Evolutionary conservation across 2,329 filamentous ascomycete species (phyloP), one percentile per base, ranked within the genome.

Genomic region (Monilinia vaccinii-corymbosi): DNA sequence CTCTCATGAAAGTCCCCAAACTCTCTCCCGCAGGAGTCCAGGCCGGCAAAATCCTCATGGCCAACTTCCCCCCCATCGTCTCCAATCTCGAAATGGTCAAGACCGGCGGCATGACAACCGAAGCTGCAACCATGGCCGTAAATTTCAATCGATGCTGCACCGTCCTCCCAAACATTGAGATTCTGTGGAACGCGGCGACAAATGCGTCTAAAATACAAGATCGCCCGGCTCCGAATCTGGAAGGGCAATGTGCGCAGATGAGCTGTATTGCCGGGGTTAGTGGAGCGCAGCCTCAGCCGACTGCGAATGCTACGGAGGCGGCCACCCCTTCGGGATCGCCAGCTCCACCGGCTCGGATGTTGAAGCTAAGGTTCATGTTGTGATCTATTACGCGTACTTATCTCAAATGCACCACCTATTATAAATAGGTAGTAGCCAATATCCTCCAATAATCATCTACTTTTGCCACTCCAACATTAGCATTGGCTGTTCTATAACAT

Each of bases 81-180:
- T 58, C 58, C 36, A 65, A 64, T 44, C 53, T 65, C 6, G 36
- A 64, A 28, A 62, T 28, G 4, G 58, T 65, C 8, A 31, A 64
- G 13, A 58, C 25, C 4, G 62, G 62, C 14, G 47, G 55, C 8
- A 65, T 65, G 63, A 60, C 60, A 11, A 65, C 60, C 0, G 25
- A 65, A 31, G 58, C 60, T 42, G 58, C 63, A 1, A 65, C 63
- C 14, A 59, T 61, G 32, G 63, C 63, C 13, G 58, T 64, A 2
- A 65, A 65, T 38, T 64, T 64, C 46, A 65, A 64, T 25, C 40
- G 62, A 21, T 65, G 62, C 44, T 65, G 63, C 48, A 65, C 62
- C 6, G 58, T 65, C 3, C 45, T 65, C 6, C 63, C 63, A 16
- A 63, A 60, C 1, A 65, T 65, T 23, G 58, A 58, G 11, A 51